A percentile compares a stretch with the other conserved stretches of the same genome.
These are phyloP conservation scores for Canariomyces notabilis DNA, from an alignment of 2,329 filamentous ascomycete species.

Conservation along the genomic window DNA sequence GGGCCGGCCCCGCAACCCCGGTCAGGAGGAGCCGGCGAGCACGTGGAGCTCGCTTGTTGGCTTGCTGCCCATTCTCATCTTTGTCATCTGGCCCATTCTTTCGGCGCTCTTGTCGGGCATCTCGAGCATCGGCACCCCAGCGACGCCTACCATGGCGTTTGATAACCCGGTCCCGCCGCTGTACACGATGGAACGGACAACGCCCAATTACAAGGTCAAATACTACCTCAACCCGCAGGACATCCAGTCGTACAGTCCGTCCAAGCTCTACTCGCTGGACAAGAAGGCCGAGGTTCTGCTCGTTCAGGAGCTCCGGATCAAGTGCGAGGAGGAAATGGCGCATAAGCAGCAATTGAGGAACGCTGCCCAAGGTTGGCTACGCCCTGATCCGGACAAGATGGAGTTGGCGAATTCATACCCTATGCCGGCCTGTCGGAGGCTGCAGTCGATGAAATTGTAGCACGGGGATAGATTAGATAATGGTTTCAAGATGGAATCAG, in stretches of 20 bases:
- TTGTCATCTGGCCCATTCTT: slow-evolving; percentile 81
- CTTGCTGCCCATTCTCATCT: slow-evolving; percentile 79
- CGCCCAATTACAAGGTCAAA: slow-evolving; percentile 64
- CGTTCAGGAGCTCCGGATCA: slow-evolving; percentile 58
- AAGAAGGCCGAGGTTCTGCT: slow-evolving; percentile 69
- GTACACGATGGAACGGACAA: slow-evolving; percentile 68
- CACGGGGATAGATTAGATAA: background rate
- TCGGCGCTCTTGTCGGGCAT: slow-evolving; percentile 68
- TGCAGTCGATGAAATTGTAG: slow-evolving; percentile 28
- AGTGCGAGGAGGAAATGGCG: slow-evolving; percentile 70
- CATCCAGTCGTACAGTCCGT: slow-evolving; percentile 61
- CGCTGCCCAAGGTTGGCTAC: slow-evolving; percentile 84
- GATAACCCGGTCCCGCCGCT: slow-evolving; percentile 61
- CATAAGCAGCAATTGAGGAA: slow-evolving; percentile 64
- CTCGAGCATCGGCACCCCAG: slow-evolving; percentile 32
- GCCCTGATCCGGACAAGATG: slow-evolving; percentile 74
- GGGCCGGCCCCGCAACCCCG: slow-evolving; percentile 65
- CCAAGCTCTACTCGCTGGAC: slow-evolving; percentile 71
- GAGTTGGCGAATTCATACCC: slow-evolving; percentile 55
- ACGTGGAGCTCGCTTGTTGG: slow-evolving; percentile 59
- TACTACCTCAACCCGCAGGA: slow-evolving; percentile 84
- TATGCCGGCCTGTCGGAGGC: slow-evolving; percentile 49
- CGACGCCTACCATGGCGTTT: slow-evolving; percentile 68
- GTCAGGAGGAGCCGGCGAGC: slow-evolving; percentile 45
- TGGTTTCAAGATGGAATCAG: background rate